Percentiles rank a stretch among this genome's conserved stretches.
Conservation (phyloP, 208 protist genomes). For the Polymyxa betae region DNA sequence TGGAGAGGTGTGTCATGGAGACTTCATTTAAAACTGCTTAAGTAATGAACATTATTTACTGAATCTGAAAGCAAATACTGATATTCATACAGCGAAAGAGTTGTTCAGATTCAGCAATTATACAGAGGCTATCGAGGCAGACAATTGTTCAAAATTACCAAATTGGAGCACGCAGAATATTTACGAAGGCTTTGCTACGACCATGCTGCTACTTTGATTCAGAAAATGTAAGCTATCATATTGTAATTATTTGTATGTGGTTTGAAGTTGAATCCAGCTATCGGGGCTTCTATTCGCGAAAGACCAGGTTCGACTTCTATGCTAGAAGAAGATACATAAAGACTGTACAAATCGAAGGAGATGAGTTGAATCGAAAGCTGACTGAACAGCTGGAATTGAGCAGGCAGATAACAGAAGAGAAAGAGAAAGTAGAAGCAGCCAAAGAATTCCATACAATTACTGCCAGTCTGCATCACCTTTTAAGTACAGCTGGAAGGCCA, state of each 20-base stretch:
- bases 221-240: neutral
- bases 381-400: neutral
- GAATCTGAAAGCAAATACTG: neutral
- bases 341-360: neutral
- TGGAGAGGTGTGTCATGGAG: neutral
- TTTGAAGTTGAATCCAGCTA: neutral
- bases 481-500: neutral
- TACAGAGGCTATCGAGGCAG: conserved; percentile 20
- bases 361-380: neutral
- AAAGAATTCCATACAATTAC: neutral
- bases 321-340: conserved; percentile 22
- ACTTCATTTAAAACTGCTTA: neutral
- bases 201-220: neutral
- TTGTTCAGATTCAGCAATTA: neutral
- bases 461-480: conserved; percentile 14
- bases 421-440: neutral
- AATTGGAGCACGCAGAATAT: neutral
- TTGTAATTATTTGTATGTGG: neutral
- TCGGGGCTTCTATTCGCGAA: neutral
- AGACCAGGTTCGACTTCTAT: conserved; percentile 1
- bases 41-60: neutral
- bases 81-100: neutral
- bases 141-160: neutral
- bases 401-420: neutral
- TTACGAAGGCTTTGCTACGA: neutral